Evolutionary conservation across 345 rosid species (phyloP), one percentile per base, ranked within the genome.

Genomic region (Sapria himalayana): DNA sequence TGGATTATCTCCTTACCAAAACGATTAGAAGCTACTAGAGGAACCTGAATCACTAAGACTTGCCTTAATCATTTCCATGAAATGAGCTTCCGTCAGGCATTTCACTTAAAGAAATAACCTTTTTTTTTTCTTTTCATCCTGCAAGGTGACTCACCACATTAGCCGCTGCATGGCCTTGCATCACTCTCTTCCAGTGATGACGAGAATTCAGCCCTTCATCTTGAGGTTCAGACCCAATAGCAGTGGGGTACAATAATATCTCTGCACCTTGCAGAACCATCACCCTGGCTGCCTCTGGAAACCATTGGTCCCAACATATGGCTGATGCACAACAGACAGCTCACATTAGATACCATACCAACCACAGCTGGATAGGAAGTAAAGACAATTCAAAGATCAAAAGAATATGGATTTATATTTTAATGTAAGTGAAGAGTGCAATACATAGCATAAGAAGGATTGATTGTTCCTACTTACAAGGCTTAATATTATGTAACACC

Each of bases 121-220:
- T n/a, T n/a, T n/a, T n/a, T n/a, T n/a, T n/a, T n/a, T n/a, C n/a
- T n/a, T n/a, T n/a, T n/a, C n/a, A n/a, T n/a, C n/a, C n/a, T n/a
- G n/a, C n/a, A n/a, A n/a, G n/a, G n/a, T n/a, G n/a, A 49, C 74
- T 51, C 64, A 86, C 86, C 84, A 89, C 40, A 59, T 82, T 82
- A 43, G 95, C 95, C 38, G 91, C 98, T 48, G 98, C 84, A 72
- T 89, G 95, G 15, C 98, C 95, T 63, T 89, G 98, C 95, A 82
- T 76, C 42, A 76, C 98, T 52, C 86, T 61, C 53, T 33, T 80
- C 98, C 86, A 89, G 55, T 89, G 98, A 50, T 79, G 91, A 57
- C 70, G 43, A 9, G 93, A 89, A 73, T 82, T 91, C 46, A 82
- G 76, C 43, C 92, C 95, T 14, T 51, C 65, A 58, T 82, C 93